phyloP scores from a whole-genome alignment of 169 alveolate species.

The Sarcocystis neurona region DNA sequence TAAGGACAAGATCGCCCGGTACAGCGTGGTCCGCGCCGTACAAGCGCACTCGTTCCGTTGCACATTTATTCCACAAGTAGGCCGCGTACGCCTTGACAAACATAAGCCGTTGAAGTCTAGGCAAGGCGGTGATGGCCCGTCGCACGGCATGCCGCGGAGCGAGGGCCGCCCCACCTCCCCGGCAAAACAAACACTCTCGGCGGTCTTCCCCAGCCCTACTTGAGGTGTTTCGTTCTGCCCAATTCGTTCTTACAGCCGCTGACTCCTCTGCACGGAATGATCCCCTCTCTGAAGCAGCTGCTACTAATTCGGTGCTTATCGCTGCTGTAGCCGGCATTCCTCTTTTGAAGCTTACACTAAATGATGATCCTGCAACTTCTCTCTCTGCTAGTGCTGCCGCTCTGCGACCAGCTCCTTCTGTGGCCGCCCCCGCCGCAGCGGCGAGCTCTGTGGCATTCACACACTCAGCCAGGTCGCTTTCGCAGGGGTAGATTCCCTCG shows the following conservation, averaged over 20 bases:
- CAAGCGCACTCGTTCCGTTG: neutral
- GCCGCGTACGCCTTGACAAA: constrained; percentile 24
- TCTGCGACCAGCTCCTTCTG: neutral
- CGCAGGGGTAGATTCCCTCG: neutral
- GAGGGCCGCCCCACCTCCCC: constrained; percentile 7
- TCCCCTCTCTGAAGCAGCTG: too few relatives aligned
- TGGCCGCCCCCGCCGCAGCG: constrained; percentile 2
- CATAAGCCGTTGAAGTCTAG: neutral
- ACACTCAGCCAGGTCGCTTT: neutral
- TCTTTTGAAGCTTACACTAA: too few relatives aligned
- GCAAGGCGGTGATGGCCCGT: neutral
- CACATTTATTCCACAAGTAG: constrained; percentile 9
- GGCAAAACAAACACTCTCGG: too few relatives aligned
- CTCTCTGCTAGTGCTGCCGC: neutral
- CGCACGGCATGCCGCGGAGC: neutral
- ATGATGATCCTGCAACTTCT: too few relatives aligned
- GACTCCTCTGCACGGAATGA: too few relatives aligned
- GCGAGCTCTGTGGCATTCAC: constrained; percentile 13
- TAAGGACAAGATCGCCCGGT: constrained; percentile 1
- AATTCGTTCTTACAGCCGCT: too few relatives aligned
- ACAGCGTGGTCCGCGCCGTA: neutral
- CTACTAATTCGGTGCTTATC: too few relatives aligned
- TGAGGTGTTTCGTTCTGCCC: too few relatives aligned
- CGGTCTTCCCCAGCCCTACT: too few relatives aligned
- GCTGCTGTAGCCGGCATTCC: too few relatives aligned